Percentiles rank a stretch among this genome's conserved stretches.
Evolutionary conservation across 345 rosid species (phyloP).

Genomic region (Eutrema heterophyllum): DNA sequence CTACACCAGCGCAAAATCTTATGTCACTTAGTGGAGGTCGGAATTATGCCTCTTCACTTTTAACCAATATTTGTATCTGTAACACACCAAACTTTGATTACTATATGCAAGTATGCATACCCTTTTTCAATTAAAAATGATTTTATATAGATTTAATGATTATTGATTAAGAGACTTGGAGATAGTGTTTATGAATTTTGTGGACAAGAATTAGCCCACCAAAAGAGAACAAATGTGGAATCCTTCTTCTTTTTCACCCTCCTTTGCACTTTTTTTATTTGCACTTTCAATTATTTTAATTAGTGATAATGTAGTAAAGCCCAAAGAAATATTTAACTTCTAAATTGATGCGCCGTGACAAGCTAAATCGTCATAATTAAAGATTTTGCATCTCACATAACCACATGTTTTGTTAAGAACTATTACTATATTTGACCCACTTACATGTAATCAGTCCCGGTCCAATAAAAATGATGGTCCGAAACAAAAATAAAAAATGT

Average conservation of each 20-base stretch:
- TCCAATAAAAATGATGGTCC: too few relatives aligned
- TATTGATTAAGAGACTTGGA: slow-evolving; percentile 8
- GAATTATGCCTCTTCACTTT: slow-evolving; percentile 11
- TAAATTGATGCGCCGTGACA: slow-evolving; percentile 22
- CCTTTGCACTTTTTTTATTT: slow-evolving; percentile 6
- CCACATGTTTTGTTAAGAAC: slow-evolving; percentile 12
- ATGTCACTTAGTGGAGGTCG: slow-evolving; percentile 17
- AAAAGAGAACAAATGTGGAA: slow-evolving; percentile 11
- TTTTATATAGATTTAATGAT: background rate
- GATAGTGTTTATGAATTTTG: slow-evolving; percentile 11
- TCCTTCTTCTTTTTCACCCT: slow-evolving; percentile 8
- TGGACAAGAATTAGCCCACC: slow-evolving; percentile 28
- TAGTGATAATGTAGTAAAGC: slow-evolving; percentile 21
- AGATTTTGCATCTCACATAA: slow-evolving; percentile 18
- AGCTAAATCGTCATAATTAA: slow-evolving; percentile 16
- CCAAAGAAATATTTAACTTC: slow-evolving; percentile 15
- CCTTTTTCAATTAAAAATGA: background rate
- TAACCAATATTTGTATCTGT: slow-evolving; percentile 5
- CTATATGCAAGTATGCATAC: background rate
- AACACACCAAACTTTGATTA: slow-evolving; percentile 4
- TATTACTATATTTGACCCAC: background rate
- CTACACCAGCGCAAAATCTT: background rate
- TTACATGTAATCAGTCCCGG: too few relatives aligned
- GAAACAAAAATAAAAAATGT: too few relatives aligned
- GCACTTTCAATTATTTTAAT: slow-evolving; percentile 16